Percentiles rank a stretch among this genome's conserved stretches.
Evolutionary conservation across 2,329 filamentous ascomycete species (phyloP).

Genomic region (Laburnicola sp.): DNA sequence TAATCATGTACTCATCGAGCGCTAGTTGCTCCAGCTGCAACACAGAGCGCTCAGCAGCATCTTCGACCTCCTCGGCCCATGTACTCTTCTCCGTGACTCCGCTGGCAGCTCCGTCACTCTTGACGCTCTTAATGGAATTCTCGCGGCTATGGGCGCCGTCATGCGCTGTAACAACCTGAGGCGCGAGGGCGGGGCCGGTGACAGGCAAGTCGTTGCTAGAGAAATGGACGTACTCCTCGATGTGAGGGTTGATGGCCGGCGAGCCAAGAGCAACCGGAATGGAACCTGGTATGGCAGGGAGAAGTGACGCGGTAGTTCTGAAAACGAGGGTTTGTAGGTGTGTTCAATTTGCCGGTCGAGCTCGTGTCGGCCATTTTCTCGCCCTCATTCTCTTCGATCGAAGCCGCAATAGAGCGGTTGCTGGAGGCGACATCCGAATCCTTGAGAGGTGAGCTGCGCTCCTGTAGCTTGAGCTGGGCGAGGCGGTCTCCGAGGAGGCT

Average conservation of each 20-base stretch:
- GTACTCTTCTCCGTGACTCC: conserved; percentile 40
- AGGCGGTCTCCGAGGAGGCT: conserved; percentile 87
- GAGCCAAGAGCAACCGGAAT: conserved; percentile 35
- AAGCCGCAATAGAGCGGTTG: conserved; percentile 22
- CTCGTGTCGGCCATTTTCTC: conserved; percentile 15
- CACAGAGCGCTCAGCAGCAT: conserved; percentile 25
- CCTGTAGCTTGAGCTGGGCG: conserved; percentile 60
- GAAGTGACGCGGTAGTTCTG: background rate
- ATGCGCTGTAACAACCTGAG: conserved; percentile 14
- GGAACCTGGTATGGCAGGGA: conserved; percentile 13
- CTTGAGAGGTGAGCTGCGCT: conserved; percentile 16
- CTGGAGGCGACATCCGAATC: conserved; percentile 24
- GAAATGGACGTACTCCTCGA: conserved; percentile 36
- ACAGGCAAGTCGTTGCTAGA: conserved; percentile 30
- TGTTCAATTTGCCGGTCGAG: conserved; percentile 1
- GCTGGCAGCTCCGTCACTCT: conserved; percentile 25
- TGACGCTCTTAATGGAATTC: conserved; percentile 17
- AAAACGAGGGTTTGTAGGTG: background rate
- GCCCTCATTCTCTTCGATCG: conserved; percentile 23
- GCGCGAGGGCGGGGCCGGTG: conserved; percentile 14
- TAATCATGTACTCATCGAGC: conserved; percentile 27
- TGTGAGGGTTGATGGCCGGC: conserved; percentile 29
- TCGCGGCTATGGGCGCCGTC: conserved; percentile 14
- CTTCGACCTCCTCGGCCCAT: conserved; percentile 40
- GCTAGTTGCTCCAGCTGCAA: conserved; percentile 39